Evolutionary conservation across 495 filamentous ascomycete species (phyloP).

Genomic region (Xylaria venustula): DNA sequence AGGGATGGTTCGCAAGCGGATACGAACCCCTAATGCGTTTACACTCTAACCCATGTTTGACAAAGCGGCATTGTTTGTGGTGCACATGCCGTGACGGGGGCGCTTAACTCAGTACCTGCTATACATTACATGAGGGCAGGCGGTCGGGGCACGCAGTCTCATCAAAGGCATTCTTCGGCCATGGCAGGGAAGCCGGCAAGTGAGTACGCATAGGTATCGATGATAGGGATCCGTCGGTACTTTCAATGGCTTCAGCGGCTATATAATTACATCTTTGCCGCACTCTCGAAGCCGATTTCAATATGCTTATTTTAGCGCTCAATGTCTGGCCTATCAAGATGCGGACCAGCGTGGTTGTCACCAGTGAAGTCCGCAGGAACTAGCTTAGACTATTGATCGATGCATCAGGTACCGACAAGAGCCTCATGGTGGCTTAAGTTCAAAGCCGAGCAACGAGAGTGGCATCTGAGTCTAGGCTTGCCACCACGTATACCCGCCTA

Average conservation of each 20-base stretch:
- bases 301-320: slow-evolving; percentile 4
- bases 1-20: background rate
- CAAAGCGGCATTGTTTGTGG: background rate
- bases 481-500: too few relatives aligned
- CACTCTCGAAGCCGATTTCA: background rate
- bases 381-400: background rate
- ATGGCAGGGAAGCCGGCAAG: background rate
- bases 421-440: background rate
- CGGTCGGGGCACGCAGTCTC: background rate
- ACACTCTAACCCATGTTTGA: background rate
- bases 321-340: background rate
- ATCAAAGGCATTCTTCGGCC: background rate
- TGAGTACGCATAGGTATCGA: too few relatives aligned
- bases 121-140: background rate
- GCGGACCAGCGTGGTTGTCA: background rate
- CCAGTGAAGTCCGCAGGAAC: background rate
- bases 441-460: background rate
- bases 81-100: slow-evolving; percentile 1
- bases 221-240: too few relatives aligned
- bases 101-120: background rate
- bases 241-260: background rate
- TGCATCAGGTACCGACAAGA: background rate
- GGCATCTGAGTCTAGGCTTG: background rate
- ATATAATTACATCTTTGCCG: background rate
- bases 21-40: background rate